Conservation (phyloP, 2,329 filamentous ascomycete species). For the Fusarium mexicanum region DNA sequence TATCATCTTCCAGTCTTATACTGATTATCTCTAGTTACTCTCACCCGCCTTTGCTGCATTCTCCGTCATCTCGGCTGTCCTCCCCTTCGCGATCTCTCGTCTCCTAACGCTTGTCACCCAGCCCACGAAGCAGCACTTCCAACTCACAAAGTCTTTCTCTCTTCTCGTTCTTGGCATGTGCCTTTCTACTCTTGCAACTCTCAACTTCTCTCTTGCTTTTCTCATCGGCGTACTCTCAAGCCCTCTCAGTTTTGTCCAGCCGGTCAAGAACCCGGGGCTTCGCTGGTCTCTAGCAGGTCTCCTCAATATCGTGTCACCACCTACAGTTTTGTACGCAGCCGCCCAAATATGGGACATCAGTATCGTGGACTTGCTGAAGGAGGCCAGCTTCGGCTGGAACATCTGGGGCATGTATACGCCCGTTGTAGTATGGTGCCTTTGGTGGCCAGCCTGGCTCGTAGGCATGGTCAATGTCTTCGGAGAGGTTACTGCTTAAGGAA, state of each 20-base stretch:
- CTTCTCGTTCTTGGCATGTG: slow-evolving; percentile 93
- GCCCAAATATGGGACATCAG: slow-evolving; percentile 52
- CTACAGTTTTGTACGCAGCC: slow-evolving; percentile 61
- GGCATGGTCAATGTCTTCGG: slow-evolving; percentile 66
- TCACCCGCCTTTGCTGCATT: slow-evolving; percentile 68
- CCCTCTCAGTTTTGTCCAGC: slow-evolving; percentile 79
- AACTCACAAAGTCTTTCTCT: slow-evolving; percentile 88
- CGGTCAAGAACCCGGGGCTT: slow-evolving; percentile 53
- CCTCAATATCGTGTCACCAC: slow-evolving; percentile 70
- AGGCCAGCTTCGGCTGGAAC: slow-evolving; percentile 87
- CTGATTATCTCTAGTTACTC: slow-evolving; percentile 60
- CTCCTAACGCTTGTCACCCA: slow-evolving; percentile 61
- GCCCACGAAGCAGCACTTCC: slow-evolving; percentile 74
- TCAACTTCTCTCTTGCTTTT: slow-evolving; percentile 94
- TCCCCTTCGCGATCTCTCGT: slow-evolving; percentile 67
- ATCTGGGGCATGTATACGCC: slow-evolving; percentile 91
- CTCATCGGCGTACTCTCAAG: slow-evolving; percentile 81
- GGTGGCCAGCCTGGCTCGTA: slow-evolving; percentile 92
- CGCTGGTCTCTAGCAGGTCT: slow-evolving; percentile 58
- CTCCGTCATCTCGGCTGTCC: slow-evolving; percentile 60
- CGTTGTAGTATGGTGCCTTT: slow-evolving; percentile 91
- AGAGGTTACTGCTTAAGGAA: slow-evolving; percentile 28
- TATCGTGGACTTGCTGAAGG: slow-evolving; percentile 69
- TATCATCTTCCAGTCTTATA: not conserved
- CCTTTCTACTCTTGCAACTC: slow-evolving; percentile 88